A percentile compares a stretch with the other conserved stretches of the same genome.
phyloP scores from a whole-genome alignment of 768 basidiomycete genomes.

The Plicaturopsis crispa region DNA sequence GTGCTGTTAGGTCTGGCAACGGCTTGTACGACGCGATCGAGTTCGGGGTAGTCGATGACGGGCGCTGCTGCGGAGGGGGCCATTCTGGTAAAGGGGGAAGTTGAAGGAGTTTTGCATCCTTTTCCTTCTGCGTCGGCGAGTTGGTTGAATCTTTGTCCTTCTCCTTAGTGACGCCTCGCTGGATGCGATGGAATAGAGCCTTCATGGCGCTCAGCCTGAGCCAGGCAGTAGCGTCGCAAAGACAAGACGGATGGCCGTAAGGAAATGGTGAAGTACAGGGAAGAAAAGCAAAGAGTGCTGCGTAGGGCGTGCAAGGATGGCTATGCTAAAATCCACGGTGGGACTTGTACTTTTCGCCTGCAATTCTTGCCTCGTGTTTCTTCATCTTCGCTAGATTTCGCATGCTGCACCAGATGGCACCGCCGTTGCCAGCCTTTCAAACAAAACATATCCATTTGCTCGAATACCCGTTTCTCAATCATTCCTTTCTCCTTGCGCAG shows the following conservation, averaged over 20 bases:
- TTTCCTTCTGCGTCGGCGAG: constrained; percentile 40
- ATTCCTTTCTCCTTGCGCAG: constrained; percentile 45
- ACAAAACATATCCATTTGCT: constrained; percentile 58
- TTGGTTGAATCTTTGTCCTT: constrained; percentile 44
- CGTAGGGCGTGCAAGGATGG: too few relatives aligned
- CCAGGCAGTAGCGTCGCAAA: neutral
- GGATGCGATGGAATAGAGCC: constrained; percentile 75
- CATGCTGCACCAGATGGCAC: too few relatives aligned
- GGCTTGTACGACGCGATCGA: constrained; percentile 57
- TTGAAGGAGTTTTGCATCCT: constrained; percentile 46
- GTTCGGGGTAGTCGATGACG: constrained; percentile 23
- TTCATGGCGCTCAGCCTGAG: constrained; percentile 47
- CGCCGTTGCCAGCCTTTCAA: constrained; percentile 32
- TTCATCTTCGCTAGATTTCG: too few relatives aligned
- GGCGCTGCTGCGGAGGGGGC: constrained; percentile 42
- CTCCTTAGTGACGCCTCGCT: constrained; percentile 54
- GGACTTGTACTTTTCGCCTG: too few relatives aligned
- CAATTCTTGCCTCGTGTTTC: too few relatives aligned
- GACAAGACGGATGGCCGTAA: neutral
- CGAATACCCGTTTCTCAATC: constrained; percentile 29
- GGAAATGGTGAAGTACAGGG: constrained; percentile 1
- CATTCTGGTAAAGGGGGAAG: constrained; percentile 59
- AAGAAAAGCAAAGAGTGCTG: constrained; percentile 4
- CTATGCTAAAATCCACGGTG: too few relatives aligned
- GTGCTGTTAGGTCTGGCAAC: constrained; percentile 50